Conservation (phyloP, 1,284 basidiomycete genomes). For the Cutaneotrichosporon dermatis region DNA sequence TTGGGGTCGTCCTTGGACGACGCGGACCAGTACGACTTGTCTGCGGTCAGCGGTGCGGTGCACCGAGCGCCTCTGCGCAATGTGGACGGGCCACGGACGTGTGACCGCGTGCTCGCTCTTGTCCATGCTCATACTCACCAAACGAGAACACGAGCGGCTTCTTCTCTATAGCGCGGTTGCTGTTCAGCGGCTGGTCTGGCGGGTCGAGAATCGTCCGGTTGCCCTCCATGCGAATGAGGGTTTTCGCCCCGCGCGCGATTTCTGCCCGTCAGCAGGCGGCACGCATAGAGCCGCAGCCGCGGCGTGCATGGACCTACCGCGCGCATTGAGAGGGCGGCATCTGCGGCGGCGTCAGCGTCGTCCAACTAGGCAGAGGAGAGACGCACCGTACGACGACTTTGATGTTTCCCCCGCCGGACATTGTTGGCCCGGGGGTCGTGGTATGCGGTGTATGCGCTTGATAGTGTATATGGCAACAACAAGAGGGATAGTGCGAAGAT, state of each 20-base stretch:
- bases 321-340: conserved; percentile 88
- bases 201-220: conserved; percentile 86
- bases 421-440: conserved; percentile 9
- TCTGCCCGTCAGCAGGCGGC: conserved; percentile 56
- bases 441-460: background rate
- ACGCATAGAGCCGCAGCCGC: background rate
- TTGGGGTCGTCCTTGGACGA: conserved; percentile 76
- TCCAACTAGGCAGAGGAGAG: background rate
- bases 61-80: background rate
- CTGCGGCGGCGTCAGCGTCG: conserved; percentile 42
- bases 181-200: conserved; percentile 56
- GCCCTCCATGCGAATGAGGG: conserved; percentile 86
- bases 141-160: conserved; percentile 86
- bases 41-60: conserved; percentile 39
- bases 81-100: background rate
- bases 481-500: background rate
- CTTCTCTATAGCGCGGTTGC: conserved; percentile 68
- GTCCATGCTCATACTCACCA: conserved; percentile 27
- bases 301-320: conserved; percentile 59
- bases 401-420: conserved; percentile 70
- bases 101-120: background rate
- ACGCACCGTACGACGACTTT: conserved; percentile 72
- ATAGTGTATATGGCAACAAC: background rate
- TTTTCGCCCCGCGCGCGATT: conserved; percentile 81
- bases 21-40: conserved; percentile 94